Evolutionary conservation across 768 basidiomycete species (phyloP).

Genomic region (Termitomyces sp.): DNA sequence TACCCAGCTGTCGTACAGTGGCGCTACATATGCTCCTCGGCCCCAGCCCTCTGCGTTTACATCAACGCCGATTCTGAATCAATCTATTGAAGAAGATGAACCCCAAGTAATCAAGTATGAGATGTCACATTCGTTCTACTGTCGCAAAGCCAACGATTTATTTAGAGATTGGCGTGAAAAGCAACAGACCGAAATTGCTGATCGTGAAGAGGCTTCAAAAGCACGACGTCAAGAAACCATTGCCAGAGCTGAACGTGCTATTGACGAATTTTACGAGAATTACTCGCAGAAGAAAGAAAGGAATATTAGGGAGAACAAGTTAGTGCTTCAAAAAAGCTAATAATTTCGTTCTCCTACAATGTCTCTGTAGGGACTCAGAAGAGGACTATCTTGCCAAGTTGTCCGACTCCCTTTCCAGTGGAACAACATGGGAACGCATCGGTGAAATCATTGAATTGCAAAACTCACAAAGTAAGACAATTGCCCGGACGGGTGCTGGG

Average conservation of each 20-base stretch:
- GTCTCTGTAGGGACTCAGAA: slow-evolving; percentile 71
- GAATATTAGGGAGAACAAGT: slow-evolving; percentile 96
- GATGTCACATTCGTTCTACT: not conserved
- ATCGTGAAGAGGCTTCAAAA: slow-evolving; percentile 79
- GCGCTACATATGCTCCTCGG: slow-evolving; percentile 67
- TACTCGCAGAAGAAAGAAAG: slow-evolving; percentile 88
- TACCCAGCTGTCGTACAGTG: slow-evolving; percentile 35
- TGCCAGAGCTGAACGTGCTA: slow-evolving; percentile 76
- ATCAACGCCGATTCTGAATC: slow-evolving; percentile 71
- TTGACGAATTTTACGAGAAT: slow-evolving; percentile 88
- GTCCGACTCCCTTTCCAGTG: slow-evolving; percentile 73
- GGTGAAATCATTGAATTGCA: slow-evolving; percentile 81
- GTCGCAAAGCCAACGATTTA: not conserved
- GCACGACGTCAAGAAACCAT: slow-evolving; percentile 79
- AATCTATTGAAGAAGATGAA: slow-evolving; percentile 71
- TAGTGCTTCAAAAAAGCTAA: slow-evolving; percentile 18
- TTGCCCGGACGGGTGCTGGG: slow-evolving; percentile 80
- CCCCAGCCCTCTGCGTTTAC: slow-evolving; percentile 71
- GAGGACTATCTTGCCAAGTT: slow-evolving; percentile 72
- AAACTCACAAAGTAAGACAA: slow-evolving; percentile 97
- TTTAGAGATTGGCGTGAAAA: slow-evolving; percentile 82
- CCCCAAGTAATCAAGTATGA: slow-evolving; percentile 82
- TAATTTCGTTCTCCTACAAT: not conserved
- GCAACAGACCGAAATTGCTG: slow-evolving; percentile 79
- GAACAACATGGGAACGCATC: slow-evolving; percentile 97